Conservation (phyloP, 805 yeast genomes). For the Cyberlindnera mycetangii region DNA sequence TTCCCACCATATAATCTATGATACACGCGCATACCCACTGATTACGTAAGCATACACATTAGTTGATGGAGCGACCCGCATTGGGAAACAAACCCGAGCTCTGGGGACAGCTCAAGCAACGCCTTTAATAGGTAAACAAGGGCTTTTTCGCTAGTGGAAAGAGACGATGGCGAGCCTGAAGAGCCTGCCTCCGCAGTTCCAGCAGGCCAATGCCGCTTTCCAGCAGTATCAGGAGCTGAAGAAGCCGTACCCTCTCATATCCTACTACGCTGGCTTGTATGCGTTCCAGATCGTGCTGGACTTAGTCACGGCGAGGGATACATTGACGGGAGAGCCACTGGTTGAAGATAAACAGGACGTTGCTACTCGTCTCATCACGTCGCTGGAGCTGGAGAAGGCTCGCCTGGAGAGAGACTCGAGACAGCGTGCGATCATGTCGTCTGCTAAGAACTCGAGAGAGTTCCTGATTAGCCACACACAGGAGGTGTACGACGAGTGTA, state of each 20-base stretch:
- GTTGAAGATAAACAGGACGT: neutral
- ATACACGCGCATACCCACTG: too few species aligned
- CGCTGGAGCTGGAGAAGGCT: slow-evolving; percentile 2
- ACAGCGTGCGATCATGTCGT: neutral
- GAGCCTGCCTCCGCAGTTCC: neutral
- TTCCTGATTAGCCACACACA: slow-evolving; percentile 8
- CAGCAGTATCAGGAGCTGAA: slow-evolving; percentile 3
- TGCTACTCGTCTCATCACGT: slow-evolving; percentile 4
- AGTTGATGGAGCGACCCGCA: too few species aligned
- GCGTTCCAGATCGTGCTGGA: slow-evolving; percentile 11
- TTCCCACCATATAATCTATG: too few species aligned
- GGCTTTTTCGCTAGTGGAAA: neutral
- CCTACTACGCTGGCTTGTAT: slow-evolving; percentile 15
- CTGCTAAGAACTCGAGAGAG: slow-evolving; percentile 14
- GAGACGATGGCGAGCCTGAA: neutral
- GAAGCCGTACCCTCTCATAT: slow-evolving; percentile 2
- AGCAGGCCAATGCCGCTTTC: slow-evolving; percentile 7
- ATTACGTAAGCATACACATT: too few species aligned
- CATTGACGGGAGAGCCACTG: neutral
- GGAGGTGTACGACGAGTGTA: slow-evolving; percentile 5
- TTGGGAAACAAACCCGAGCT: too few species aligned
- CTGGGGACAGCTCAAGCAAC: too few species aligned
- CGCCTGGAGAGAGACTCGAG: neutral
- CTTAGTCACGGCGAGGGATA: neutral
- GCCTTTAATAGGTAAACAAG: neutral